Evolutionary conservation across 2,329 filamentous ascomycete species (phyloP).

Genomic region (Claviceps maximensis): DNA sequence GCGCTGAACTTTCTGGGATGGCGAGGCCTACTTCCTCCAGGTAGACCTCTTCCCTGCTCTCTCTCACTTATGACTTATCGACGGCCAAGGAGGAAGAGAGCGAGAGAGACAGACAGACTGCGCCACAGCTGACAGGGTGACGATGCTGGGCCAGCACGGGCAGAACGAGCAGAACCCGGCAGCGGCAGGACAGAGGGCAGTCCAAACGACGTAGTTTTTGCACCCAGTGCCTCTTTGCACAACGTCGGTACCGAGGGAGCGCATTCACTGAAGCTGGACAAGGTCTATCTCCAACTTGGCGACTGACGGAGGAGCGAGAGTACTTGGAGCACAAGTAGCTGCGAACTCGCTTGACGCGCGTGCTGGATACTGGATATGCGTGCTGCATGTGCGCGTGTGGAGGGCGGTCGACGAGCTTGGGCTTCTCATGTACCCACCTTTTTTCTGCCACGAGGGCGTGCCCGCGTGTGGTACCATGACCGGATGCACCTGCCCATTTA

Average conservation of each 20-base stretch:
- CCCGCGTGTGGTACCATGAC: neutral
- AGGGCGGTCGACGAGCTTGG: slow-evolving; percentile 25
- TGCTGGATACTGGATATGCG: neutral
- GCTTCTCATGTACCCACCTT: slow-evolving; percentile 14
- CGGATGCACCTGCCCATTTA: neutral
- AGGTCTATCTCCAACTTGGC: slow-evolving; percentile 6
- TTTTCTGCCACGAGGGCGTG: slow-evolving; percentile 12
- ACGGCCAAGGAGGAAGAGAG: neutral
- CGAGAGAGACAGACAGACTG: neutral
- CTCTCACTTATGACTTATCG: neutral
- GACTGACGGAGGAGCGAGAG: slow-evolving; percentile 5
- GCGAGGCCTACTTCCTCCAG: too few relatives aligned
- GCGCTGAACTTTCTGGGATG: neutral
- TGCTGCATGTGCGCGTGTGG: slow-evolving; percentile 2
- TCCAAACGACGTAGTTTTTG: neutral
- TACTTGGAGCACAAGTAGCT: slow-evolving; percentile 31
- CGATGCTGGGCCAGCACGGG: neutral
- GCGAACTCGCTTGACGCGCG: slow-evolving; percentile 9
- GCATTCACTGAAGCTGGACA: slow-evolving; percentile 1
- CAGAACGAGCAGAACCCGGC: neutral
- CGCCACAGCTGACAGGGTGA: neutral
- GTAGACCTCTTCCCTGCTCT: neutral
- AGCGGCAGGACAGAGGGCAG: neutral
- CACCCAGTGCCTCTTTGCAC: slow-evolving; percentile 2
- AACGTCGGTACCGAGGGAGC: slow-evolving; percentile 3